Base-by-base conservation (phyloP, 2,329 filamentous ascomycete genomes). In the Stagonosporopsis chrysanthemi region DNA sequence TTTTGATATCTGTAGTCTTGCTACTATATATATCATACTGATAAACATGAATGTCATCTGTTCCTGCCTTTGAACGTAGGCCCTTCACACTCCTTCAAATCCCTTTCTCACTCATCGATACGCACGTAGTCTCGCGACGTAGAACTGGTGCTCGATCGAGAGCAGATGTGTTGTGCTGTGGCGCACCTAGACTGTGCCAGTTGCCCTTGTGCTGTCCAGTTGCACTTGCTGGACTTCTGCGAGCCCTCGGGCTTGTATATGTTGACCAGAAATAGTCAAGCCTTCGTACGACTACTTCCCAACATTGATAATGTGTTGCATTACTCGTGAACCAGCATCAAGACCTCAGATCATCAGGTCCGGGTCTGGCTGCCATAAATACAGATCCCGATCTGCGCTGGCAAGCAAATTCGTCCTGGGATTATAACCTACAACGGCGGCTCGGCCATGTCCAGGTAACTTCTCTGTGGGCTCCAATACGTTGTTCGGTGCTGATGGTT, bases 361-460 rank as follows among this genome's bases (percentile, higher is more conserved):
- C 14, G 74, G 66, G 66, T 82, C 80, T 19, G 80, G 80, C 57
- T 80, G 64, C 81, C 81, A 83, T 15, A 83, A 66, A 52, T 78
- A 69, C n/a, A 82, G 64, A 50, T 97, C 92, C 70, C 89, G 89
- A 68, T 98, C 93, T 3, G 92, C 95, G 41, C 89, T 95, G 8
- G 92, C 93, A 65, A 98, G 84, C 80, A 97, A 88, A 76, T 98
- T 97, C 77, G 90, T 95, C 46, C 93, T 85, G 24, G 93, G 95
- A 73, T 97, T 98, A 75, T 92, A 95, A 22, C 90, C 91, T 39
- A 97, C 82, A 12, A 96, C 84, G 0, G 90, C 90, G 4, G 86
- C 86, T 77, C 87, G 73, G 82, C 87, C 71, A 61, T 77, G 64
- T 65, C 89, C 87, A 38, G 89, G 86, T 43, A 90, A 79, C 43